Base-by-base conservation (phyloP, 805 yeast genomes). In the Suhomyces kilbournensis region DNA sequence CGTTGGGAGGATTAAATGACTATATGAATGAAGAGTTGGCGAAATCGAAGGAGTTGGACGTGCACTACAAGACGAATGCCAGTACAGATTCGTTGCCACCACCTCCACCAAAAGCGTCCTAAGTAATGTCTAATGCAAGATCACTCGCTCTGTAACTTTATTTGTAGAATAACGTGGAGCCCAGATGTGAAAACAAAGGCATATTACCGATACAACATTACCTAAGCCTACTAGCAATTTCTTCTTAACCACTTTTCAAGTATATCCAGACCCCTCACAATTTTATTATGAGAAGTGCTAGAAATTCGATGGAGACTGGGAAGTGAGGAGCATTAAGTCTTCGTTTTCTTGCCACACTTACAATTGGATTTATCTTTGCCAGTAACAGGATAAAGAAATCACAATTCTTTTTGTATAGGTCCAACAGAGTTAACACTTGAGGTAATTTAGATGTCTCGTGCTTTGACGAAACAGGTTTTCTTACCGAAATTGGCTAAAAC, bases 11-110 rank as follows among this genome's bases (percentile, higher is more conserved):
- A 9, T 60, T 75, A 44, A 67, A 62, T 44, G 75, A 70, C 46
- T 72, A 68, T 52, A 72, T 75, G 78, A 72, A 74, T 53, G 78
- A 74, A 55, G 79, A 75, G 53, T 64, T 75, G 44, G 69, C 67
- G 28, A 74, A 69, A 53, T 74, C 78, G 1, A 74, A 74, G 50
- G 69, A 67, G 39, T 45, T 56, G 44, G 79, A 75, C 47, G 54
- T 60, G 10, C 60, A 57, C 19, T 44, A 53, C n/a, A 25, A 15
- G 17, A 22, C 48, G 14, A 40, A 39, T 14, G 47, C 47, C 26
- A 49, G 49, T 1, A 49, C 58, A 6, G 55, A 60, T 10, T 60
- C 68, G 1, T 64, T 70, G 4, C 70, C 72, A 2, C 75, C 50
- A 3, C 51, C 54, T n/a, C 54, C 76, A 10, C 71, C 72, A 42